Conservation (phyloP, 768 basidiomycete genomes). For the Guyanaporus albipodus region DNA sequence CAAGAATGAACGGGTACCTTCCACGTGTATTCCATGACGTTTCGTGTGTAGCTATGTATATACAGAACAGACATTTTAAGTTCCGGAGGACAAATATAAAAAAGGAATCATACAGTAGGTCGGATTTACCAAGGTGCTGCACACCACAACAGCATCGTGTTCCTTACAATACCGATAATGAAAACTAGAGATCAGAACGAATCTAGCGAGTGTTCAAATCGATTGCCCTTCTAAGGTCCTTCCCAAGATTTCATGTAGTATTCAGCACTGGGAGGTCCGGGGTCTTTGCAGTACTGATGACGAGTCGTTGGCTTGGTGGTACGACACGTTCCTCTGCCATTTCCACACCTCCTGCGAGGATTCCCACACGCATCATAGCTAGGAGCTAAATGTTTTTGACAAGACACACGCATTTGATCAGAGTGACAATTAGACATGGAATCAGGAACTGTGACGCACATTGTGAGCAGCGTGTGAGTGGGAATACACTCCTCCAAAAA, state of each 20-base stretch:
- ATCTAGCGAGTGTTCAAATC: conserved; percentile 1
- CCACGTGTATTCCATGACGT: conserved; percentile 2
- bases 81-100: neutral
- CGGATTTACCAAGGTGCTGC: neutral
- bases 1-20: neutral
- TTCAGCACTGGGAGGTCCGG: neutral
- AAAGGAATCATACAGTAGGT: conserved; percentile 3
- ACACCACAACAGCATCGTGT: neutral
- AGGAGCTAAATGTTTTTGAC: conserved; percentile 47
- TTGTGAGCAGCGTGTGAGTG: conserved; percentile 85
- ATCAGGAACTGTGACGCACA: conserved; percentile 37
- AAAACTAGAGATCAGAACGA: conserved; percentile 15
- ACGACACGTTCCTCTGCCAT: conserved; percentile 39
- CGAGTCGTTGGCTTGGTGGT: conserved; percentile 43
- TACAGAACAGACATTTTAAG: conserved; percentile 4
- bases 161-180: conserved; percentile 6
- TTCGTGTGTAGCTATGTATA: neutral
- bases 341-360: conserved; percentile 63
- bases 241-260: neutral
- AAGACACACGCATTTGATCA: no score
- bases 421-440: neutral
- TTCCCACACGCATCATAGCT: conserved; percentile 73
- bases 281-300: conserved; percentile 21
- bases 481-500: conserved; percentile 81
- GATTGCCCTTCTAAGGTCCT: neutral